phyloP scores from a whole-genome alignment of 306 rosid species.

The Citrullus colocynthis region DNA sequence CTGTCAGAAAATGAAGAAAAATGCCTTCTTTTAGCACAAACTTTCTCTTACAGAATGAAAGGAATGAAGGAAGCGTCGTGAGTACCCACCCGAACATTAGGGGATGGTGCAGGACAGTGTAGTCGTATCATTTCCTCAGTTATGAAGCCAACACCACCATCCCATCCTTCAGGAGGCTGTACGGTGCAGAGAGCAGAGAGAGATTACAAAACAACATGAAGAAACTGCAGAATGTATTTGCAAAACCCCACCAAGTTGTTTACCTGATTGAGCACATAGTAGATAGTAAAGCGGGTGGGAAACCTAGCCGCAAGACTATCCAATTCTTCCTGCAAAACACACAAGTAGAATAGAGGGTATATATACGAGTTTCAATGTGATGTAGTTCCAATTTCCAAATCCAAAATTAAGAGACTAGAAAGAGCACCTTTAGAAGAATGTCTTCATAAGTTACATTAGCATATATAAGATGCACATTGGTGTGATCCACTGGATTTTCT shows the following conservation, averaged over 20 bases:
- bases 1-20: slow-evolving; percentile 9
- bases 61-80: neutral
- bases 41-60: neutral
- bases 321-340: slow-evolving; percentile 26
- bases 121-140: slow-evolving; percentile 33
- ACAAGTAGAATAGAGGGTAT: neutral
- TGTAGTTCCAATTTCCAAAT: neutral
- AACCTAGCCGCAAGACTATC: slow-evolving; percentile 15
- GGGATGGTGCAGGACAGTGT: slow-evolving; percentile 35
- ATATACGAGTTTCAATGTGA: neutral
- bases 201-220: neutral
- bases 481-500: slow-evolving; percentile 55
- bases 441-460: slow-evolving; percentile 61
- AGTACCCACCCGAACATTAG: slow-evolving; percentile 29
- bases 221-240: neutral
- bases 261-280: slow-evolving; percentile 31
- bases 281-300: slow-evolving; percentile 19
- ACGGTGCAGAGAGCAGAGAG: neutral
- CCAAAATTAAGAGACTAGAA: neutral
- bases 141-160: slow-evolving; percentile 41
- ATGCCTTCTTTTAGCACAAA: neutral
- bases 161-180: slow-evolving; percentile 44
- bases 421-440: slow-evolving; percentile 23
- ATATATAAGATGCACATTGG: slow-evolving; percentile 43
- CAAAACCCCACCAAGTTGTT: neutral